Base-by-base conservation (phyloP, 805 yeast species). In the Metschnikowia dekortorum region DNA sequence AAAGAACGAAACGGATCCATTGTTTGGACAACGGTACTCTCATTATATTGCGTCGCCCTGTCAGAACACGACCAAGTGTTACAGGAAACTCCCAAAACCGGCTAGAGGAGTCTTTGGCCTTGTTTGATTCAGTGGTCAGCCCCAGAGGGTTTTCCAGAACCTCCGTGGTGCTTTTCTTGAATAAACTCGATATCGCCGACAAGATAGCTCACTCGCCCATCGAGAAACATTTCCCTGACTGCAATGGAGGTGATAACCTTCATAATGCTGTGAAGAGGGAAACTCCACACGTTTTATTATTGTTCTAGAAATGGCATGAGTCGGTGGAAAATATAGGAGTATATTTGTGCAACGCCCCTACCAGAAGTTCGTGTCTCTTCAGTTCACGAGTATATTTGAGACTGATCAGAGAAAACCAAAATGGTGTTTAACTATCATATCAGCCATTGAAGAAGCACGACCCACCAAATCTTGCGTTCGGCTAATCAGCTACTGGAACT, bases 1-100 rank as follows among this genome's bases (percentile, higher is more conserved):
- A 94, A 71, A 83, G 99, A 48, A 88, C 87, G 62, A 92, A 94
- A 68, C 94, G 99, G 99, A 90, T 94, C 54, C 95, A 94, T 68
- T 89, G 96, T 63, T 94, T 94, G 61, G 96, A 90, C 66, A 89
- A 90, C 59, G 97, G 91, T 32, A 87, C 96, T 0, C 75, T 87
- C 43, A 85, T 91, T 46, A 88, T 91, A 52, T 91, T 90, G 97
- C 67, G 96, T 90, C 22, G 90, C 97, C 0, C 69, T 91, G 48
- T 84, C 92, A 2, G 97, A 91, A 64, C 91, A 91, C 63, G 97
- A 91, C 65, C 97, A 90, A 68, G 84, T 81, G 3, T 69, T 91
- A 52, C 68, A 48, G 68, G 63, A 47, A 62, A 54, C 50, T 49
- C 60, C 38, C 68, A 64, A 50, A 64, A 64, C 49, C 47, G 68